phyloP scores from a whole-genome alignment of 2,329 filamentous ascomycete genomes.

The Podosphaera aphanis region DNA sequence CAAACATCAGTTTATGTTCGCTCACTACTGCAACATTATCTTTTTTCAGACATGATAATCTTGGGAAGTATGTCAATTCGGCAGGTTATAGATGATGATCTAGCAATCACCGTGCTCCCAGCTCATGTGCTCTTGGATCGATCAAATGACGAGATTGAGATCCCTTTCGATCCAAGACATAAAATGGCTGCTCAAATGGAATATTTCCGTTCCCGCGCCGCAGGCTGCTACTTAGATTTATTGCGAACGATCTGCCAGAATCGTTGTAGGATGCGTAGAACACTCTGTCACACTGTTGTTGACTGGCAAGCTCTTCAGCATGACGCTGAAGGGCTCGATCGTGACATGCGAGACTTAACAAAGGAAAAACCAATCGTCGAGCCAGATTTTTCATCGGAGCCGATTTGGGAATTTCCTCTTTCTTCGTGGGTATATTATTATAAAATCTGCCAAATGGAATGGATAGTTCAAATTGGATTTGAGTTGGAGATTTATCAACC shows the following conservation, averaged over 20 bases:
- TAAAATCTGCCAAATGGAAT: slow-evolving; percentile 72
- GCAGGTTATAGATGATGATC: slow-evolving; percentile 57
- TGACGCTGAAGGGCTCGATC: slow-evolving; percentile 58
- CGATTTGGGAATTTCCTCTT: slow-evolving; percentile 45
- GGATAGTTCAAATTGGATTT: slow-evolving; percentile 76
- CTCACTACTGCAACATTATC: slow-evolving; percentile 50
- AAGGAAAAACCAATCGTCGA: slow-evolving; percentile 35
- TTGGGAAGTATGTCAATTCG: slow-evolving; percentile 45
- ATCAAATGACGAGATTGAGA: slow-evolving; percentile 52
- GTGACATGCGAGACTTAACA: slow-evolving; percentile 35
- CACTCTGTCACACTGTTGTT: slow-evolving; percentile 59
- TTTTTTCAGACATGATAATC: slow-evolving; percentile 50
- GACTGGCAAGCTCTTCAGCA: slow-evolving; percentile 69
- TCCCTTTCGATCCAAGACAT: slow-evolving; percentile 48
- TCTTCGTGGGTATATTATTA: slow-evolving; percentile 79
- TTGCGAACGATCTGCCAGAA: slow-evolving; percentile 76
- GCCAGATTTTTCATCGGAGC: slow-evolving; percentile 24
- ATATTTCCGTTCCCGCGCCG: slow-evolving; percentile 33
- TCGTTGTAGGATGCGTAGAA: slow-evolving; percentile 66
- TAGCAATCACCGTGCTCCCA: slow-evolving; percentile 56
- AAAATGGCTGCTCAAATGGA: slow-evolving; percentile 55
- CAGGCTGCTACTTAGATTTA: slow-evolving; percentile 58
- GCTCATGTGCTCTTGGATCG: slow-evolving; percentile 47
- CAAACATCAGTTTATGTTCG: slow-evolving; percentile 68
- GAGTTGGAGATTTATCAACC: slow-evolving; percentile 75